These are phyloP conservation scores for Lecanicillium sp. DNA, from an alignment of 2,329 filamentous ascomycete species.

Conservation along the genomic window DNA sequence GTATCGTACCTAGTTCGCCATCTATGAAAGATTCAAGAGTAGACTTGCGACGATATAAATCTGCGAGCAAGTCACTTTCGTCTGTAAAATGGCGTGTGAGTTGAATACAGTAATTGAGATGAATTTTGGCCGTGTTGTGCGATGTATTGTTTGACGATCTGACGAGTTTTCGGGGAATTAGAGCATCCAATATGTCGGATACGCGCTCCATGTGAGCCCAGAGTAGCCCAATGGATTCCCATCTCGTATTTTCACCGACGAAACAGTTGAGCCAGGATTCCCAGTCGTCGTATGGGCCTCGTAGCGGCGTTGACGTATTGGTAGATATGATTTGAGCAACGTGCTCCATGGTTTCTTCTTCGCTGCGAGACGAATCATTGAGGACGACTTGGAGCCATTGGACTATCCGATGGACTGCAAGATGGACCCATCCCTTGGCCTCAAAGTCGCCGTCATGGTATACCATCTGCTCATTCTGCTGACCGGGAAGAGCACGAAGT, in stretches of 20 bases:
- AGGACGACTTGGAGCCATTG: conserved; percentile 28
- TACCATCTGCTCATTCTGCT: conserved; percentile 18
- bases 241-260: conserved; percentile 32
- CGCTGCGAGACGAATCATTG: conserved; percentile 1
- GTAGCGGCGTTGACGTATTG: conserved; percentile 32
- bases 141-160: conserved; percentile 4
- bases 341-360: conserved; percentile 24
- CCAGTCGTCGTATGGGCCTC: conserved; percentile 28
- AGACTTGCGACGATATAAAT: conserved; percentile 7
- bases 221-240: conserved; percentile 38
- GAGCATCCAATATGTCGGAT: conserved; percentile 5
- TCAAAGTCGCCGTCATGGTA: conserved; percentile 18
- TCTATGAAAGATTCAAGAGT: conserved; percentile 2
- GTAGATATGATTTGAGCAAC: conserved; percentile 31
- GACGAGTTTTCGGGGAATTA: conserved; percentile 2
- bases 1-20: conserved; percentile 9
- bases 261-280: conserved; percentile 35
- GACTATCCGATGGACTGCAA: conserved; percentile 24
- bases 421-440: conserved; percentile 28
- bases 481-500: conserved; percentile 31
- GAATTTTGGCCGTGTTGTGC: neutral
- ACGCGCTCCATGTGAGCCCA: conserved; percentile 18
- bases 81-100: conserved; percentile 8
- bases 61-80: conserved; percentile 8
- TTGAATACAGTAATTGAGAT: conserved; percentile 9